Conservation (phyloP, 495 filamentous ascomycete species). For the Talaromyces proteolyticus region DNA sequence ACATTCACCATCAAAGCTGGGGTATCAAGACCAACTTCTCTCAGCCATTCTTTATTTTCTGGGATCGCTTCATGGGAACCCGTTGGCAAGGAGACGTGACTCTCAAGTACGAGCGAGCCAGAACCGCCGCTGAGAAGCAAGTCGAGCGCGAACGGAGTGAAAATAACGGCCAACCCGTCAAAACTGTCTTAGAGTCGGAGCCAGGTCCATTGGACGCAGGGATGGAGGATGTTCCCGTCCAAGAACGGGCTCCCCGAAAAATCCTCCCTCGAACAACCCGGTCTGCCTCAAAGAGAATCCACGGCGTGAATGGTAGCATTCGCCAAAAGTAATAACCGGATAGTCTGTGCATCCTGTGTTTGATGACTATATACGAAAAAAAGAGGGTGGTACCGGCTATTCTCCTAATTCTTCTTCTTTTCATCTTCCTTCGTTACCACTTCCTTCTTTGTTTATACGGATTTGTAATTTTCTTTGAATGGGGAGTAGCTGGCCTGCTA, state of each 20-base stretch:
- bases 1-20: constrained; percentile 99
- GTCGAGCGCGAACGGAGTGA: constrained; percentile 16
- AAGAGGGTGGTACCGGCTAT: not conserved
- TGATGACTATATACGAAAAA: not conserved
- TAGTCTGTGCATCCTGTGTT: not conserved
- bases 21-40: constrained; percentile 71
- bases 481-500: not conserved
- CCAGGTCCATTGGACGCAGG: constrained; percentile 5
- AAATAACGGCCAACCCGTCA: constrained; percentile 3
- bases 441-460: not conserved
- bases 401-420: not conserved
- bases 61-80: constrained; percentile 43
- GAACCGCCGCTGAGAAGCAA: constrained; percentile 35
- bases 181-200: constrained; percentile 1
- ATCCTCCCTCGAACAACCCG: constrained; percentile 5
- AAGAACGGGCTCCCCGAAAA: constrained; percentile 4
- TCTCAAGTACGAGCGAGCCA: constrained; percentile 38
- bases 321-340: constrained; percentile 4
- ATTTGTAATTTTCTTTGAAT: not conserved
- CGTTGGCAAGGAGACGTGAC: constrained; percentile 40
- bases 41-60: constrained; percentile 47
- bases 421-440: not conserved
- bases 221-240: not conserved
- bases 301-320: constrained; percentile 7
- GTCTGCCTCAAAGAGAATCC: not conserved